A percentile compares a stretch with the other conserved stretches of the same genome.
phyloP scores from a whole-genome alignment of 2,329 filamentous ascomycete genomes.

The Tolypocladium tundrense region DNA sequence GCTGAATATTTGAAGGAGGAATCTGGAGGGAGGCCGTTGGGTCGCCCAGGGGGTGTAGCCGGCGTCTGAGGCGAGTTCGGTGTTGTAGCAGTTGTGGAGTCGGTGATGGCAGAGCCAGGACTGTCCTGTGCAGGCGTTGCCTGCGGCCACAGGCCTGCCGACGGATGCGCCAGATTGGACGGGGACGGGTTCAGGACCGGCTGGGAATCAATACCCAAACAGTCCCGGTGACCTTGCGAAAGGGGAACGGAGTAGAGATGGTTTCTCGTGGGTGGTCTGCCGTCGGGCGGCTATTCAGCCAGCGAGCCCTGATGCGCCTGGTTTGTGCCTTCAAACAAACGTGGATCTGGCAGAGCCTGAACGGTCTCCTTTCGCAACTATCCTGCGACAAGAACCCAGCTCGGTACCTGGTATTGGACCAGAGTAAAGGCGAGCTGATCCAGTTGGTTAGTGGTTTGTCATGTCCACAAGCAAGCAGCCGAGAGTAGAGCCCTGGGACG shows the following conservation, averaged over 20 bases:
- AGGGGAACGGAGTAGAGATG: slow-evolving; percentile 1
- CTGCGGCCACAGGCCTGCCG: slow-evolving; percentile 24
- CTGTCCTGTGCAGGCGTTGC: slow-evolving; percentile 19
- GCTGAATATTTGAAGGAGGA: slow-evolving; percentile 12
- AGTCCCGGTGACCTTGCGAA: slow-evolving; percentile 14
- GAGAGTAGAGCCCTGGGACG: background rate
- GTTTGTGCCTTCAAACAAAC: background rate
- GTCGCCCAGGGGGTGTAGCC: slow-evolving; percentile 20
- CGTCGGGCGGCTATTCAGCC: background rate
- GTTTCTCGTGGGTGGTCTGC: background rate
- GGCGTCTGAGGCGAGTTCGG: slow-evolving; percentile 25
- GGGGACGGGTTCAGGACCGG: slow-evolving; percentile 15
- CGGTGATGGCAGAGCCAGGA: slow-evolving; percentile 18
- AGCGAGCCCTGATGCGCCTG: background rate
- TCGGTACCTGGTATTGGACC: background rate
- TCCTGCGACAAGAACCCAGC: no score
- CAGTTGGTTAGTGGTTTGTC: background rate
- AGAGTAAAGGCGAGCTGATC: background rate
- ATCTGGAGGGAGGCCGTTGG: slow-evolving; percentile 11
- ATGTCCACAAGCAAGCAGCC: background rate
- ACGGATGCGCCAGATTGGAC: slow-evolving; percentile 23
- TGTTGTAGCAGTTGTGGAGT: slow-evolving; percentile 20
- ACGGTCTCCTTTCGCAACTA: background rate
- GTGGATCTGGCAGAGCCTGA: background rate
- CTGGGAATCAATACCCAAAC: slow-evolving; percentile 23